These are phyloP conservation scores for Cryptococcus wingfieldii DNA, from an alignment of 1,284 basidiomycete genomes.

Conservation along the genomic window DNA sequence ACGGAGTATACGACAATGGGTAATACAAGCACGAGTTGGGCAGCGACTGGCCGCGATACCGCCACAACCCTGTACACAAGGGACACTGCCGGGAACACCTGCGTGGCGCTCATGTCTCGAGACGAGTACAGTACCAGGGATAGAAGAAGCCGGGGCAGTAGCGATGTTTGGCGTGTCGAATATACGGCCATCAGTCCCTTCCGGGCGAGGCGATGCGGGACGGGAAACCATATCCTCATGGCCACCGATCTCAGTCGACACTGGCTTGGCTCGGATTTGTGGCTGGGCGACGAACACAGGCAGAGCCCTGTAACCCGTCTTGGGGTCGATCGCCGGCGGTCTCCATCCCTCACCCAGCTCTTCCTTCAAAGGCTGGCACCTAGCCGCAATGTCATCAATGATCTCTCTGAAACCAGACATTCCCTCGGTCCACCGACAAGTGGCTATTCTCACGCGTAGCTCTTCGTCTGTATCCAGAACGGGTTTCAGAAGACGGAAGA, in stretches of 20 bases:
- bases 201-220: constrained; percentile 5
- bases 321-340: constrained; percentile 31
- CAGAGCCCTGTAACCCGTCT: constrained; percentile 53
- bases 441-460: constrained; percentile 59
- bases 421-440: constrained; percentile 33
- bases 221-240: constrained; percentile 15
- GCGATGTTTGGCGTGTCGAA: background rate
- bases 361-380: constrained; percentile 53
- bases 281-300: constrained; percentile 85
- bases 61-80: constrained; percentile 22
- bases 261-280: constrained; percentile 61
- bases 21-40: constrained; percentile 39
- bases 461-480: constrained; percentile 64
- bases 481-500: constrained; percentile 87
- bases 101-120: constrained; percentile 8
- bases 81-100: background rate
- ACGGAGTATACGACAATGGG: constrained; percentile 43
- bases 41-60: constrained; percentile 41
- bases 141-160: constrained; percentile 9
- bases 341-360: constrained; percentile 41
- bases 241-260: constrained; percentile 25
- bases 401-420: constrained; percentile 54
- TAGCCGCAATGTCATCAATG: constrained; percentile 61
- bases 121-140: constrained; percentile 11
- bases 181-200: background rate